phyloP scores from a whole-genome alignment of 2,329 filamentous ascomycete genomes.

The Talaromyces amestolkiae region DNA sequence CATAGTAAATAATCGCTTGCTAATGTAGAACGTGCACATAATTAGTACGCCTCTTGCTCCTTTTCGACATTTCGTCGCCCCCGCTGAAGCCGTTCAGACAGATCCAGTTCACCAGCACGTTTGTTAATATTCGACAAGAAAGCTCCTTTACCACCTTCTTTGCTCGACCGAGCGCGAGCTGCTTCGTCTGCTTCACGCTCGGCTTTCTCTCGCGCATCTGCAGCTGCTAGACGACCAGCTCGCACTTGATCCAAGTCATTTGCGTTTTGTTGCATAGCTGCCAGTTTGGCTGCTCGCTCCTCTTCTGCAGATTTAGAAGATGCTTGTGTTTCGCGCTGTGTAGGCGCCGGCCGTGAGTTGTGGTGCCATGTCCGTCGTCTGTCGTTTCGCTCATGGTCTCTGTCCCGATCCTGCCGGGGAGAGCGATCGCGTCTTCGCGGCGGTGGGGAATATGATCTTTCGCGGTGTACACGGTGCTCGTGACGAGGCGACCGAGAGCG shows the following conservation, averaged over 20 bases:
- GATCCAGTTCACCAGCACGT: constrained; percentile 47
- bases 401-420: constrained; percentile 26
- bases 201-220: constrained; percentile 63
- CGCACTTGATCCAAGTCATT: constrained; percentile 66
- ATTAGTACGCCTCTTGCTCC: constrained; percentile 39
- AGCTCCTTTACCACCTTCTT: constrained; percentile 62
- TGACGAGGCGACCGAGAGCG: constrained; percentile 17
- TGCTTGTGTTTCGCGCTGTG: constrained; percentile 9
- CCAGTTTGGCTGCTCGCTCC: constrained; percentile 64
- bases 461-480: constrained; percentile 22
- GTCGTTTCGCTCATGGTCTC: constrained; percentile 29
- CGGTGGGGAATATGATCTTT: constrained; percentile 25
- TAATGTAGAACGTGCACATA: background rate
- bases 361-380: constrained; percentile 30
- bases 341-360: constrained; percentile 25
- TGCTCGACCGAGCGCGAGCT: constrained; percentile 57
- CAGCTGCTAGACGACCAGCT: constrained; percentile 60
- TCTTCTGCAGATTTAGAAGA: constrained; percentile 37
- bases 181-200: constrained; percentile 65
- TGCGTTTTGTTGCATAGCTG: constrained; percentile 69
- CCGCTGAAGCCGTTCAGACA: constrained; percentile 43
- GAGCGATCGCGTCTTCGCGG: constrained; percentile 36
- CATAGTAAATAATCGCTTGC: background rate
- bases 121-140: constrained; percentile 65
- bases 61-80: constrained; percentile 35